Evolutionary conservation across 2,329 filamentous ascomycete genomes (phyloP).

Genomic region (Didymella arachidicola): DNA sequence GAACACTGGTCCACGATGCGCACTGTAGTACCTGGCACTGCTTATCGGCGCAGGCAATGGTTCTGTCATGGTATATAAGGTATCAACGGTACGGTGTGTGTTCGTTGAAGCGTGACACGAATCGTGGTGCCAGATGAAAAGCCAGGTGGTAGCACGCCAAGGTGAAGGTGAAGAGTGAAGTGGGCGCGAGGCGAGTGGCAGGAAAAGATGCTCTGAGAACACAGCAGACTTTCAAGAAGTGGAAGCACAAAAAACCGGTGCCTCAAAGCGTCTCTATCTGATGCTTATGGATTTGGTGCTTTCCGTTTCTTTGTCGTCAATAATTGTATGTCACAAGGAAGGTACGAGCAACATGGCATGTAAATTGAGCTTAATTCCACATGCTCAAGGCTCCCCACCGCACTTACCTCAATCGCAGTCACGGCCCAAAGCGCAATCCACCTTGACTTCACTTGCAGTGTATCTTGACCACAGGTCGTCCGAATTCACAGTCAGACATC

Average conservation of each 20-base stretch:
- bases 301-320: background rate
- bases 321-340: background rate
- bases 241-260: background rate
- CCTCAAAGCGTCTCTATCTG: background rate
- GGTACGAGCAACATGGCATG: background rate
- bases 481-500: background rate
- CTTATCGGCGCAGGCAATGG: background rate
- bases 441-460: background rate
- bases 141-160: background rate
- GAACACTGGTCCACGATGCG: conserved; percentile 10
- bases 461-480: background rate
- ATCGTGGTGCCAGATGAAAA: background rate
- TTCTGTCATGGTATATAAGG: background rate
- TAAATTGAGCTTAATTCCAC: background rate
- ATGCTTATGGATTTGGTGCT: background rate
- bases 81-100: too few species aligned
- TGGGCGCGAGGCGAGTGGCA: background rate
- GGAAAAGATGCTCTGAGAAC: background rate
- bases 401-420: background rate
- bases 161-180: background rate
- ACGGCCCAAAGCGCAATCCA: background rate
- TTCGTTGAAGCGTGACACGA: background rate
- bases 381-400: background rate
- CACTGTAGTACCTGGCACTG: conserved; percentile 19
- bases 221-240: background rate